Evolutionary conservation across 208 protist species (phyloP).

Genomic region (Acanthamoeba healyi): DNA sequence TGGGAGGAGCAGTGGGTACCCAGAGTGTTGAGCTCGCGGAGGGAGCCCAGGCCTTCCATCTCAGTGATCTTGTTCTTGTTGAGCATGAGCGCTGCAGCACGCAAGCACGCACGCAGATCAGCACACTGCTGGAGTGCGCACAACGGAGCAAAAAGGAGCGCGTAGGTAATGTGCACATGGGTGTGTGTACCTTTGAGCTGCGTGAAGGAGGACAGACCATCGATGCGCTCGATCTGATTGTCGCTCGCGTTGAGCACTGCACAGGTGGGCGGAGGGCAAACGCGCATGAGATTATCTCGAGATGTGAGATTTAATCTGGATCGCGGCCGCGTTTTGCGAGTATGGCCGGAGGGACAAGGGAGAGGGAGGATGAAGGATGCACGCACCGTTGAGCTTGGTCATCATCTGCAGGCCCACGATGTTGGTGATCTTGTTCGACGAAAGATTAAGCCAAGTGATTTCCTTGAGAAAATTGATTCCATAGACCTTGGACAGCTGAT

Average conservation of each 20-base stretch:
- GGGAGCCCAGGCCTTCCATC: constrained; percentile 56
- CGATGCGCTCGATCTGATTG: constrained; percentile 71
- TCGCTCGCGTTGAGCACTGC: constrained; percentile 72
- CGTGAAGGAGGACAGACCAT: constrained; percentile 52
- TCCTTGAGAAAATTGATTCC: constrained; percentile 61
- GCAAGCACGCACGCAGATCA: background rate
- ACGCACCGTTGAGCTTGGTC: constrained; percentile 71
- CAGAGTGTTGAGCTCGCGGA: constrained; percentile 72
- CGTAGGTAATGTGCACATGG: background rate
- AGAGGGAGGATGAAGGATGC: background rate
- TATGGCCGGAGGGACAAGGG: background rate
- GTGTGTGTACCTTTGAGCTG: constrained; percentile 60
- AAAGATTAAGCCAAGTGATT: constrained; percentile 78
- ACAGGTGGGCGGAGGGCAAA: no score
- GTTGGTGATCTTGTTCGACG: constrained; percentile 72
- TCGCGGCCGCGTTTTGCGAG: background rate
- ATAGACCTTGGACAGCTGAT: constrained; percentile 69
- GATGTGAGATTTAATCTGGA: background rate
- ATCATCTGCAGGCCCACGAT: constrained; percentile 69
- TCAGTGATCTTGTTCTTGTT: constrained; percentile 80
- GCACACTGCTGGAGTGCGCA: no score
- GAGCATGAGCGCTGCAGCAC: constrained; percentile 76
- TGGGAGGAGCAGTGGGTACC: background rate
- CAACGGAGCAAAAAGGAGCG: background rate
- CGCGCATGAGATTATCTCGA: background rate